Base-by-base conservation (phyloP, 1,284 basidiomycete species). In the Uromyces viciae-fabae region DNA sequence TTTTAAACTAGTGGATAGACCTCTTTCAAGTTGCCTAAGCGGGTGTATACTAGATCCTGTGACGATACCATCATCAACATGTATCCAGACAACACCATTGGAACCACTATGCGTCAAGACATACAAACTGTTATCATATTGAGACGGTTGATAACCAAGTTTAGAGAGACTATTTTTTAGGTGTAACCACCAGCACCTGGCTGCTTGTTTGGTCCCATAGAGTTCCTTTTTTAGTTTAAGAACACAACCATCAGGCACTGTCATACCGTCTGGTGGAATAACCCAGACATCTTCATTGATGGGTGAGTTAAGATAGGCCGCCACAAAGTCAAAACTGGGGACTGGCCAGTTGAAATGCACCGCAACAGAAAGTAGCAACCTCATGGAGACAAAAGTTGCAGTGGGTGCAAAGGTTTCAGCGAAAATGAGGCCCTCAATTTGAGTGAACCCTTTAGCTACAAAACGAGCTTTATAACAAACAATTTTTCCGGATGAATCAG, bases 261-360 rank as follows among this genome's bases (percentile, higher is more conserved):
- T 3, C 15, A 74, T 3, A n/a, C 73, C 73, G 9, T 36, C 31
- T 14, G 73, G 54, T 0, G 52, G 74, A 14, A 8, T 31, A 2
- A 75, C 58, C 56, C 58, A 75, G 2, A 75, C 56, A 25, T 60
- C 42, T 17, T 75, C 56, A 28, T 60, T 42, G 49, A 64, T 75
- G 36, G 58, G 74, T 5, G 56, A 46, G 58, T 75, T 75, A 1
- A 75, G 38, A 19, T 75, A 75, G 1, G 74, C 74, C 1, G 40
- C 74, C 25, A 74, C 49, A 54, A 56, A 54, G 31, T 74, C 46
- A 56, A 56, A 54, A 56, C 15, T 36, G 4, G 25, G 40, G 31
- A 72, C 43, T 33, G 28, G 42, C 69, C 69, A 72, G 14, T 25
- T 19, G 36, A 25, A 9, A 4, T 15, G 3, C 11, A n/a, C 69